Conservation (phyloP, 768 basidiomycete species). For the Amanita muscaria region DNA sequence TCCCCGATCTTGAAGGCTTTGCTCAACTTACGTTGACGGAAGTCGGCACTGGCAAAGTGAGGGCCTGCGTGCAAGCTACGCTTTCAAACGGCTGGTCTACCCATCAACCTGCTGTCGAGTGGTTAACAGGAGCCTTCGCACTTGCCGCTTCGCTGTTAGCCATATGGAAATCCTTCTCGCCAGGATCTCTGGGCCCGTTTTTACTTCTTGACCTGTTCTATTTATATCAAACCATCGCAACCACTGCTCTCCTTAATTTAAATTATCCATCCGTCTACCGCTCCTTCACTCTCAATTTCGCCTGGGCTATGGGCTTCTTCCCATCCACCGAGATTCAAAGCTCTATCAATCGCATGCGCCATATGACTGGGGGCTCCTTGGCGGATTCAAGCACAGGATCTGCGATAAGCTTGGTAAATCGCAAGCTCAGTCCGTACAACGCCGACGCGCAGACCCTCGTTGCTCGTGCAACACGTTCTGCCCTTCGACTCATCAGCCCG, state of each 20-base stretch:
- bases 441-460: slow-evolving; percentile 2
- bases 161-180: slow-evolving; percentile 48
- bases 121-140: slow-evolving; percentile 62
- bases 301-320: slow-evolving; percentile 80
- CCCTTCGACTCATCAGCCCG: neutral
- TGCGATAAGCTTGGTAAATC: slow-evolving; percentile 70
- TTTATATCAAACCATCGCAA: slow-evolving; percentile 79
- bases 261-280: slow-evolving; percentile 84
- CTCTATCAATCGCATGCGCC: slow-evolving; percentile 77
- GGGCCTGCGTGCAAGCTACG: slow-evolving; percentile 87
- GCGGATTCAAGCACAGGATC: slow-evolving; percentile 49
- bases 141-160: slow-evolving; percentile 59
- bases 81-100: slow-evolving; percentile 87
- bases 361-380: slow-evolving; percentile 71
- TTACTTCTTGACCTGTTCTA: slow-evolving; percentile 76
- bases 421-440: slow-evolving; percentile 77
- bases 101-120: slow-evolving; percentile 65
- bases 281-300: slow-evolving; percentile 78
- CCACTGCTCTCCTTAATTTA: slow-evolving; percentile 69
- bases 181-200: slow-evolving; percentile 54
- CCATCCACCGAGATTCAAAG: slow-evolving; percentile 54
- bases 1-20: slow-evolving; percentile 90
- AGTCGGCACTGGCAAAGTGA: slow-evolving; percentile 58
- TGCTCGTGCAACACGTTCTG: neutral
- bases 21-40: slow-evolving; percentile 71